These are phyloP conservation scores for Diaporthe ilicicola DNA, from an alignment of 2,329 filamentous ascomycete species.

Conservation along the genomic window DNA sequence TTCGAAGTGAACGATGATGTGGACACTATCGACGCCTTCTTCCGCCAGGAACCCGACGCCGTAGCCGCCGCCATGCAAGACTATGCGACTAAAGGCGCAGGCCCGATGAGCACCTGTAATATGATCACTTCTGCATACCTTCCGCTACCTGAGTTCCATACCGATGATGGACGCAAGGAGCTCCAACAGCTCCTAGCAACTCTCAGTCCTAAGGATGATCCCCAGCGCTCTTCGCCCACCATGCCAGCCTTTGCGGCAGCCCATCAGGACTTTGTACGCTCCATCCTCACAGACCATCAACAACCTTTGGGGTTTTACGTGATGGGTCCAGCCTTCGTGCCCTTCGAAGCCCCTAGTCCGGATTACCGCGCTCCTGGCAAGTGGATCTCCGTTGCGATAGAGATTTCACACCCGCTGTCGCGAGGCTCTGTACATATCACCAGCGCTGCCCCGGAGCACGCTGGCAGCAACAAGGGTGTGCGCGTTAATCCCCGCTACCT, in stretches of 20 bases:
- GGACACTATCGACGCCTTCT: constrained; percentile 24
- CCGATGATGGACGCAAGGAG: not conserved
- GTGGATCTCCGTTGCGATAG: constrained; percentile 24
- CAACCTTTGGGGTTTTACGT: not conserved
- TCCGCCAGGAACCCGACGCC: constrained; percentile 25
- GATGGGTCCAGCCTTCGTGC: constrained; percentile 11
- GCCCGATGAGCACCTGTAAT: constrained; percentile 19
- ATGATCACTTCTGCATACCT: constrained; percentile 36
- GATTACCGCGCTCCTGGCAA: constrained; percentile 24
- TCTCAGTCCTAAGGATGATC: not conserved
- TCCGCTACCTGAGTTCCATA: constrained; percentile 18
- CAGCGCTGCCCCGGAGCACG: constrained; percentile 5
- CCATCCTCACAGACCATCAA: not conserved
- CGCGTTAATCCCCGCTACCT: not conserved
- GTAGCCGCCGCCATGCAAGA: constrained; percentile 23
- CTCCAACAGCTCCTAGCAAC: not conserved
- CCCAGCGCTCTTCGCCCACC: not conserved
- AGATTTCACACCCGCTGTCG: constrained; percentile 35
- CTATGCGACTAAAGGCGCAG: constrained; percentile 13
- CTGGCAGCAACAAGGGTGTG: not conserved
- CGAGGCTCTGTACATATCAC: constrained; percentile 36
- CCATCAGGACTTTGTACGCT: not conserved
- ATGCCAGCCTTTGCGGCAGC: constrained; percentile 3
- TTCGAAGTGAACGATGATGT: constrained; percentile 18
- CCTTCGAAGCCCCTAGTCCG: not conserved